phyloP scores from a whole-genome alignment of 2,329 filamentous ascomycete genomes.

The Coniochaeta sp. region DNA sequence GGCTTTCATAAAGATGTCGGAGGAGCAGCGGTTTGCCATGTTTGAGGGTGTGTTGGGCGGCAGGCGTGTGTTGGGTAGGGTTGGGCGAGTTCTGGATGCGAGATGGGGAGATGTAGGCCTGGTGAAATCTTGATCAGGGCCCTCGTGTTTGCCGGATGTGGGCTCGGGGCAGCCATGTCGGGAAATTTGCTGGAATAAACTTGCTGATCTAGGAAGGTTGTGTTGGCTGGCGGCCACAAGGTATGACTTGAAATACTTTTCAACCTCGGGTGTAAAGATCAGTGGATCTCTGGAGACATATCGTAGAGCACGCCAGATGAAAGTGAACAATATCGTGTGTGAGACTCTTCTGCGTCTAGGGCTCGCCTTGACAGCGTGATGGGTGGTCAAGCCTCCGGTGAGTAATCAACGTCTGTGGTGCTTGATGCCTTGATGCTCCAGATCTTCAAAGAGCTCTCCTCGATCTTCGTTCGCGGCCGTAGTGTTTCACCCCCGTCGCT shows the following conservation, averaged over 20 bases:
- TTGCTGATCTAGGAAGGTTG: not conserved
- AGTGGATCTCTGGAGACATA: not conserved
- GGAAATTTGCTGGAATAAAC: not conserved
- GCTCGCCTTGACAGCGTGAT: not conserved
- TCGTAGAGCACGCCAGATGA: not conserved
- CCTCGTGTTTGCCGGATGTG: not conserved
- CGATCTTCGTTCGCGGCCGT: constrained; percentile 14
- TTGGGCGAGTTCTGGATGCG: constrained; percentile 43
- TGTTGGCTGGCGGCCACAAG: not conserved
- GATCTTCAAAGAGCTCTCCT: constrained; percentile 37
- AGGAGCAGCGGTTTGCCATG: constrained; percentile 33
- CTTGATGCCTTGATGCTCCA: constrained; percentile 27
- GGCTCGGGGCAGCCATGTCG: not conserved
- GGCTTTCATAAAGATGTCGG: constrained; percentile 49
- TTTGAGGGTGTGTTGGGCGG: constrained; percentile 51
- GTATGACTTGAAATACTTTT: not conserved
- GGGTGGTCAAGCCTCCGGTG: not conserved
- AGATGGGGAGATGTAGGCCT: constrained; percentile 29
- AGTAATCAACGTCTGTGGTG: not conserved
- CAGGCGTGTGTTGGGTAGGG: constrained; percentile 39
- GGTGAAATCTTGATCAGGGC: not conserved
- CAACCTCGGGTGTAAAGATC: too few species aligned
- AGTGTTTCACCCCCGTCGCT: not conserved
- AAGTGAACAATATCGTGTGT: not conserved
- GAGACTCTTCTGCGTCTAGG: not conserved